Evolutionary conservation across 768 basidiomycete species (phyloP).

Genomic region (Suillus subalutaceus): DNA sequence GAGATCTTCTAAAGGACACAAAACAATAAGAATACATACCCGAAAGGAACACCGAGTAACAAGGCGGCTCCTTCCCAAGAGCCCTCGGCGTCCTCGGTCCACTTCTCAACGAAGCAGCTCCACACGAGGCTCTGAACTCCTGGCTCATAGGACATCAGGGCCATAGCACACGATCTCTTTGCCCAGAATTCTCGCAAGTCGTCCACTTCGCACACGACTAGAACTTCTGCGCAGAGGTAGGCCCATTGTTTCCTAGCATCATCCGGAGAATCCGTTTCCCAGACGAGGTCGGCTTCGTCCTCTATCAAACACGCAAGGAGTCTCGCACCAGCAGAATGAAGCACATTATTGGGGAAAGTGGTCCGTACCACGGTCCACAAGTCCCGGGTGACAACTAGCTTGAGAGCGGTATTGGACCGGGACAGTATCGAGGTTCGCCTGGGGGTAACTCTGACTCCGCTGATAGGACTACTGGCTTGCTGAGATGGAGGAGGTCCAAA

Average conservation of each 20-base stretch:
- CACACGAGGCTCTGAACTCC: conserved; percentile 56
- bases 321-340: conserved; percentile 46
- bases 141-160: conserved; percentile 35
- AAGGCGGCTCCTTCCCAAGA: conserved; percentile 58
- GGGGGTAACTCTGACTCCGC: conserved; percentile 8
- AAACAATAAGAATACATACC: conserved; percentile 42
- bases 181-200: conserved; percentile 59
- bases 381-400: conserved; percentile 57
- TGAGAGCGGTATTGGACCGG: conserved; percentile 50
- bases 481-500: conserved; percentile 20
- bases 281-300: conserved; percentile 48
- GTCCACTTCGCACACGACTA: conserved; percentile 49
- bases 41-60: conserved; percentile 63
- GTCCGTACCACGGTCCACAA: conserved; percentile 56
- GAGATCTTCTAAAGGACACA: background rate
- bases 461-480: conserved; percentile 13
- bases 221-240: conserved; percentile 56
- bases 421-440: conserved; percentile 12
- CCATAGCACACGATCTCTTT: conserved; percentile 24
- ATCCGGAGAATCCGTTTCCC: conserved; percentile 44
- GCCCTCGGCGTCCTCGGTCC: conserved; percentile 48
- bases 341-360: conserved; percentile 43
- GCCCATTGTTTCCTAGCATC: conserved; percentile 61
- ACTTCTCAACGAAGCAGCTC: conserved; percentile 56
- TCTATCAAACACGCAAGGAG: conserved; percentile 54